Evolutionary conservation across 2,329 filamentous ascomycete genomes (phyloP).

Genomic region (Beauveria varroae): DNA sequence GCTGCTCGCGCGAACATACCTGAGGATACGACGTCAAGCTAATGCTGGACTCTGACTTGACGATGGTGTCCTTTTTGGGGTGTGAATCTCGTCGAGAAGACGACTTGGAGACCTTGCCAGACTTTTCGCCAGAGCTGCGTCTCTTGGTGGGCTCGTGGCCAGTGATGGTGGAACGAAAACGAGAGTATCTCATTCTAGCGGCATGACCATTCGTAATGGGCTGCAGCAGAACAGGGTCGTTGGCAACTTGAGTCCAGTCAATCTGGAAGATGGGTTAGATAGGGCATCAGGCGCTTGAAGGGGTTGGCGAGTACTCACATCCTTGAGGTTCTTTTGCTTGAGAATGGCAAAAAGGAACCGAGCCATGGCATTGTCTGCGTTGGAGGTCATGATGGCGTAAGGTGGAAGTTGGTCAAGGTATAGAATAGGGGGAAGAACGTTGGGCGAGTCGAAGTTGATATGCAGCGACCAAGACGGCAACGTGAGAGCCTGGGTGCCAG

Average conservation of each 20-base stretch:
- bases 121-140: slow-evolving; percentile 34
- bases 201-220: slow-evolving; percentile 54
- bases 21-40: slow-evolving; percentile 23
- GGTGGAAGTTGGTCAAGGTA: background rate
- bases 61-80: slow-evolving; percentile 26
- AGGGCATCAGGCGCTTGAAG: too few species aligned
- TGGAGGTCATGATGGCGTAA: slow-evolving; percentile 37
- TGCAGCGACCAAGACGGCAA: background rate
- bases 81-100: slow-evolving; percentile 25
- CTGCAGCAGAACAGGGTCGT: slow-evolving; percentile 44
- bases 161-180: slow-evolving; percentile 41
- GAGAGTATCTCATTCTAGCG: slow-evolving; percentile 52
- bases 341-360: slow-evolving; percentile 53
- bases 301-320: slow-evolving; percentile 38
- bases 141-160: slow-evolving; percentile 42
- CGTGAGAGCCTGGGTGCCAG: background rate
- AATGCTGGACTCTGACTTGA: slow-evolving; percentile 33
- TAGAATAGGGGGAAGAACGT: background rate
- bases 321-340: slow-evolving; percentile 52
- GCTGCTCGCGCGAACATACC: slow-evolving; percentile 20
- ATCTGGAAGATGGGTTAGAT: slow-evolving; percentile 33
- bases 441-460: slow-evolving; percentile 8
- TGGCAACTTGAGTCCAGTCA: slow-evolving; percentile 51
- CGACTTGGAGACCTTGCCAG: slow-evolving; percentile 35
- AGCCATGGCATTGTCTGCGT: slow-evolving; percentile 49